phyloP scores from a whole-genome alignment of 768 basidiomycete genomes.

The Lactifluus piperatus region DNA sequence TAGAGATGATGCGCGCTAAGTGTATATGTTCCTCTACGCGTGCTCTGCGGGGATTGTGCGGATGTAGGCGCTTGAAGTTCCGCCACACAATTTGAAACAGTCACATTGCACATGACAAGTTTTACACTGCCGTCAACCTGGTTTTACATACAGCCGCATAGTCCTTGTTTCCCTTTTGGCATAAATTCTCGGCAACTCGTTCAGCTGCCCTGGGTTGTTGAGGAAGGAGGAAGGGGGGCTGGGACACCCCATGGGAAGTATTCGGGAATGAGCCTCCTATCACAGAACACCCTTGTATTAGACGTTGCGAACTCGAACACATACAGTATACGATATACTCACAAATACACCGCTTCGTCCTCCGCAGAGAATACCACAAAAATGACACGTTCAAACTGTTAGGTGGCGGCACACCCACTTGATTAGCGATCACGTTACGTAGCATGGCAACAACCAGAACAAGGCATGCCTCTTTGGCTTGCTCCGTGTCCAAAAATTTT shows the following conservation, averaged over 20 bases:
- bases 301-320: neutral
- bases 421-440: neutral
- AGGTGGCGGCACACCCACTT: neutral
- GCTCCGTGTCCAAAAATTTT: slow-evolving; percentile 45
- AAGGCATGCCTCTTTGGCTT: slow-evolving; percentile 31
- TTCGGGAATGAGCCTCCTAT: slow-evolving; percentile 9
- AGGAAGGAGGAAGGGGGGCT: neutral
- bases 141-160: neutral
- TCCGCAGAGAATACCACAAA: slow-evolving; percentile 66
- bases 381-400: slow-evolving; percentile 56
- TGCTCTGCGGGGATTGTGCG: neutral
- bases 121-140: neutral
- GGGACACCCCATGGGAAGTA: slow-evolving; percentile 6
- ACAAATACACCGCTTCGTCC: slow-evolving; percentile 62
- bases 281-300: neutral
- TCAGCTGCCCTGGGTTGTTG: neutral
- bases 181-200: neutral
- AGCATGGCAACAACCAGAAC: neutral
- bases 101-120: neutral
- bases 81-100: neutral
- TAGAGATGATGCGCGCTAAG: too few relatives aligned
- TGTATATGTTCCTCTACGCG: too few relatives aligned
- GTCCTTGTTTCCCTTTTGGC: neutral
- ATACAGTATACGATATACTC: slow-evolving; percentile 24
- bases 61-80: neutral